Evolutionary conservation across 805 yeast species (phyloP).

Genomic region (Lipomyces japonicus): DNA sequence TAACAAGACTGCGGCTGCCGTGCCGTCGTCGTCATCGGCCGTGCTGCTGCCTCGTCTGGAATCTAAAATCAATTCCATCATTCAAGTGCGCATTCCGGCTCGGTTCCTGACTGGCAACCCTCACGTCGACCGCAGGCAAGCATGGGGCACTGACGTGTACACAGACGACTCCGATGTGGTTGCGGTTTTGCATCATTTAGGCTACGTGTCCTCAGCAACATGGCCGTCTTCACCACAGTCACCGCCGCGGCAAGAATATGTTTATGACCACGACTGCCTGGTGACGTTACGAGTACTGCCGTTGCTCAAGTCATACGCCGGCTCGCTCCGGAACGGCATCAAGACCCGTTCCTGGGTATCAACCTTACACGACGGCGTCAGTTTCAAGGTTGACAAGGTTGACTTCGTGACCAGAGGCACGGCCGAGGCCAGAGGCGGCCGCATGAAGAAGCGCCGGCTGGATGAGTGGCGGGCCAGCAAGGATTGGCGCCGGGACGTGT

Average conservation of each 20-base stretch:
- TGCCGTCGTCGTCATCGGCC: too few relatives aligned
- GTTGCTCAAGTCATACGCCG: slow-evolving; percentile 56
- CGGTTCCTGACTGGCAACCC: slow-evolving; percentile 41
- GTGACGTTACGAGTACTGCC: slow-evolving; percentile 68
- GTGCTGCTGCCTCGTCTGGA: slow-evolving; percentile 31
- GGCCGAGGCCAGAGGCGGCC: slow-evolving; percentile 36
- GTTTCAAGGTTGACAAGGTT: slow-evolving; percentile 58
- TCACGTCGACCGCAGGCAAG: slow-evolving; percentile 47
- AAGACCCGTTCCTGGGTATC: slow-evolving; percentile 74
- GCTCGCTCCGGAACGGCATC: slow-evolving; percentile 63
- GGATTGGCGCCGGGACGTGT: slow-evolving; percentile 20
- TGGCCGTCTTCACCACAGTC: slow-evolving; percentile 42
- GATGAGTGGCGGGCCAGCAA: slow-evolving; percentile 33
- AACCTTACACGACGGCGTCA: slow-evolving; percentile 73
- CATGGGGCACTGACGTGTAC: slow-evolving; percentile 93
- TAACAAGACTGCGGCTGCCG: too few relatives aligned
- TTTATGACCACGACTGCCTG: slow-evolving; percentile 48
- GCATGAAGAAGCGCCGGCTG: slow-evolving; percentile 34
- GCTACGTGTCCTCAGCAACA: slow-evolving; percentile 47
- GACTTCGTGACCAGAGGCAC: slow-evolving; percentile 37
- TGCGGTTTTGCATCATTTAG: slow-evolving; percentile 69
- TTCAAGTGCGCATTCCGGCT: slow-evolving; percentile 57
- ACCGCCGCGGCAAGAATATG: slow-evolving; percentile 35
- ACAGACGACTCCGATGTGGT: slow-evolving; percentile 91
- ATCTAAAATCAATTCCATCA: slow-evolving; percentile 38